Conservation (phyloP, 1,284 basidiomycete genomes). For the Pterulicium gracile region DNA sequence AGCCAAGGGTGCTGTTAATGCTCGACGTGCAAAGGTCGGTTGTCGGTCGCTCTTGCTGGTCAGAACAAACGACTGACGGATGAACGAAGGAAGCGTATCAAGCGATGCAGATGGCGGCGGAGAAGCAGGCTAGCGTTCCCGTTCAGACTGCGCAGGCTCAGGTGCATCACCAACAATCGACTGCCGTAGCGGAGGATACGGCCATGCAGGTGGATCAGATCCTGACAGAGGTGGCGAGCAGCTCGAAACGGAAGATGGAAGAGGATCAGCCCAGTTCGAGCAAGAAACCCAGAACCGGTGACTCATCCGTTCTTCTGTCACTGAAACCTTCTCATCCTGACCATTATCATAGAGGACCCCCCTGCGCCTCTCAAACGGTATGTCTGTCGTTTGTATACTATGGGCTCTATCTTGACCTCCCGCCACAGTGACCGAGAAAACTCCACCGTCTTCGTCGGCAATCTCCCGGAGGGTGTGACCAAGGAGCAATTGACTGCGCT, state of each 20-base stretch:
- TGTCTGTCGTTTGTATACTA: slow-evolving; percentile 12
- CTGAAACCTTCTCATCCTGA: no score
- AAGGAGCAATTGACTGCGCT: slow-evolving; percentile 62
- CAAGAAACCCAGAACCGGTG: not conserved
- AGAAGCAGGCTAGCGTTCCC: slow-evolving; percentile 25
- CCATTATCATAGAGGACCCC: slow-evolving; percentile 33
- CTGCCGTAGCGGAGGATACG: slow-evolving; percentile 23
- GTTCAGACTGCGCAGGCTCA: not conserved
- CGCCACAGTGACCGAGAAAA: slow-evolving; percentile 85
- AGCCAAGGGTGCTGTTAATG: slow-evolving; percentile 51
- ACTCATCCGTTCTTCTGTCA: no score
- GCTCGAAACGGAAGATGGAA: not conserved
- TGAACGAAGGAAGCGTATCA: slow-evolving; percentile 42
- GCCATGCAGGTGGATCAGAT: no score
- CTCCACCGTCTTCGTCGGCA: slow-evolving; percentile 80
- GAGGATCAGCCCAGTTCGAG: not conserved
- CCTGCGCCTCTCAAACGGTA: slow-evolving; percentile 51
- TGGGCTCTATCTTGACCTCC: no score
- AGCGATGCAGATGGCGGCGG: slow-evolving; percentile 38
- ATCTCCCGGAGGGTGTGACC: slow-evolving; percentile 46
- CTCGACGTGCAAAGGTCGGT: slow-evolving; percentile 56
- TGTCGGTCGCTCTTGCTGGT: no score
- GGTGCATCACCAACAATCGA: slow-evolving; percentile 11
- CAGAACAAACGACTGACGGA: no score
- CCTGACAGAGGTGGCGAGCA: no score